Conservation (phyloP, 306 rosid genomes). For the Medicago arabica region DNA sequence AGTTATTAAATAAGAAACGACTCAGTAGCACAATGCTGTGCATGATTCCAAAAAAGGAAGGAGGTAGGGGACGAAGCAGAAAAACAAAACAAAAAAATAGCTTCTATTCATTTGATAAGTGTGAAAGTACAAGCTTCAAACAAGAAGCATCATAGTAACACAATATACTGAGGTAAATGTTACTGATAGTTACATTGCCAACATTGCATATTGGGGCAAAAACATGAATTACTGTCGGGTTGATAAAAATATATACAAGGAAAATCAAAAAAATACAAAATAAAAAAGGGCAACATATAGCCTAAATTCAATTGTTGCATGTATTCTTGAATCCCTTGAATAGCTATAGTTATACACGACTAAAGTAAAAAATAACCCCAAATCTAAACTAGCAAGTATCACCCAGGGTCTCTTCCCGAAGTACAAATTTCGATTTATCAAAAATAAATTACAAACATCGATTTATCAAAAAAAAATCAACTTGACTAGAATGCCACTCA, state of each 20-base stretch:
- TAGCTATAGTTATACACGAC: background rate
- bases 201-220: too few species aligned
- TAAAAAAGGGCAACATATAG: background rate
- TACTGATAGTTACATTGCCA: background rate
- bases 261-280: background rate
- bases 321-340: background rate
- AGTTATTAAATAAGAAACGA: background rate
- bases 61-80: background rate
- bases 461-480: background rate
- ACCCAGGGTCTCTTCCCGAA: slow-evolving; percentile 10
- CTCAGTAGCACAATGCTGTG: background rate
- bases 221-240: background rate
- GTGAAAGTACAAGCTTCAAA: slow-evolving; percentile 24
- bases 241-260: background rate
- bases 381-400: slow-evolving; percentile 11
- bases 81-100: background rate
- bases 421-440: too few species aligned
- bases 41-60: too few species aligned
- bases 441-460: slow-evolving; percentile 1
- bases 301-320: background rate
- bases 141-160: background rate
- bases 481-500: slow-evolving; percentile 1
- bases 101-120: background rate
- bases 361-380: background rate
- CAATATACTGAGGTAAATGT: background rate